A percentile compares a stretch with the other conserved stretches of the same genome.
phyloP scores from a whole-genome alignment of 352 stramenopile genomes.

The Pilasporangium apinafurcum region DNA sequence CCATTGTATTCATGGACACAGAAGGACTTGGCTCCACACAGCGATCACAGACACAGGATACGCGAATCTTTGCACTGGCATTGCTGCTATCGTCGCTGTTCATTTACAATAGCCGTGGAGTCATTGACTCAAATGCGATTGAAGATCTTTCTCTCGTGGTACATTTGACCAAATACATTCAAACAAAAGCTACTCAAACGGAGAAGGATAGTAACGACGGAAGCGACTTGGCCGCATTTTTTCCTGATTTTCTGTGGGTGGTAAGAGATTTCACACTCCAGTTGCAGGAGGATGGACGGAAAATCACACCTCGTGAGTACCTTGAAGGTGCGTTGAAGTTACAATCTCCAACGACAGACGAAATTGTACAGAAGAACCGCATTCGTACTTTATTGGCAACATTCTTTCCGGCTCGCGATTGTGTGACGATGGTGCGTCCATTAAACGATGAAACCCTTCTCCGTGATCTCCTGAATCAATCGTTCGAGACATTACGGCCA shows the following conservation, averaged over 20 bases:
- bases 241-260: conserved; percentile 71
- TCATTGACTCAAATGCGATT: conserved; percentile 71
- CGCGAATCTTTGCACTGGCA: conserved; percentile 61
- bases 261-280: conserved; percentile 74
- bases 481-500: conserved; percentile 43
- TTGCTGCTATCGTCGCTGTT: conserved; percentile 64
- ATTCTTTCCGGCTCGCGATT: conserved; percentile 76
- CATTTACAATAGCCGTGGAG: conserved; percentile 75
- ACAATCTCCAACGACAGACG: conserved; percentile 31
- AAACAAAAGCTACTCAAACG: conserved; percentile 21
- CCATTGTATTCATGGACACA: conserved; percentile 72
- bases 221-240: conserved; percentile 49
- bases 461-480: conserved; percentile 39
- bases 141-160: conserved; percentile 75
- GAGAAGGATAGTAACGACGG: conserved; percentile 7
- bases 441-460: conserved; percentile 60
- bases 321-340: conserved; percentile 70
- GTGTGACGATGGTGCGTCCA: conserved; percentile 71
- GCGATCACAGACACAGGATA: conserved; percentile 64
- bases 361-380: conserved; percentile 51
- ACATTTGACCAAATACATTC: conserved; percentile 71
- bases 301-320: conserved; percentile 61
- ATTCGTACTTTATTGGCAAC: conserved; percentile 48
- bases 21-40: conserved; percentile 63
- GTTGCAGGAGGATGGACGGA: conserved; percentile 45